Percentiles rank a stretch among this genome's conserved stretches.
Conservation (phyloP, 306 rosid species). For the Cucurbita pepo region DNA sequence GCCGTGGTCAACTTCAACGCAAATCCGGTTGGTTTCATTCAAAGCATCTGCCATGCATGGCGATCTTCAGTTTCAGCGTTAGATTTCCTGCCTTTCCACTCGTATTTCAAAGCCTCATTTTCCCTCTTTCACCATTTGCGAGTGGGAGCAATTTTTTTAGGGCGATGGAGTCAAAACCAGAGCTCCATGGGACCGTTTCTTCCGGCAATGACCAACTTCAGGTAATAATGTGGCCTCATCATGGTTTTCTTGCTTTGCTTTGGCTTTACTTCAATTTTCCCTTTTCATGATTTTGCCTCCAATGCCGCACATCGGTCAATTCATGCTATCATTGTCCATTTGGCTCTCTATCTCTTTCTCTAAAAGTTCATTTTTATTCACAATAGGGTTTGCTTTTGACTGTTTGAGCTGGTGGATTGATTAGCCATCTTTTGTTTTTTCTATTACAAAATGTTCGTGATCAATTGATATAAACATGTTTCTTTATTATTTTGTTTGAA, state of each 20-base stretch:
- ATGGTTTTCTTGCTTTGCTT: background rate
- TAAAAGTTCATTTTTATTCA: background rate
- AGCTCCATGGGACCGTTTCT: background rate
- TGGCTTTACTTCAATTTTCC: background rate
- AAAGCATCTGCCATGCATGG: conserved; percentile 1
- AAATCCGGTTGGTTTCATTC: background rate
- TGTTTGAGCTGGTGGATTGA: background rate
- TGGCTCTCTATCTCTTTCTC: background rate
- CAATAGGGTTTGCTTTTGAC: background rate
- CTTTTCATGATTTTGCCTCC: background rate
- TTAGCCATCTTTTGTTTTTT: background rate
- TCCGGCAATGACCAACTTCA: background rate
- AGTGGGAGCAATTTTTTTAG: background rate
- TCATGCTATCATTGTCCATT: background rate
- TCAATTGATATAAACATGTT: background rate
- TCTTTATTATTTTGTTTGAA: background rate
- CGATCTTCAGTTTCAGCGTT: background rate
- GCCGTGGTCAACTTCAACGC: background rate
- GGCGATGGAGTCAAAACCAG: background rate
- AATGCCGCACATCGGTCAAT: background rate
- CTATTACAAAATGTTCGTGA: background rate
- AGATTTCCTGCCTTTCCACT: background rate
- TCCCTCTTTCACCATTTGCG: background rate
- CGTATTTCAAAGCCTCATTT: background rate
- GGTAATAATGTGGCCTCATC: background rate